phyloP scores from a whole-genome alignment of 768 basidiomycete genomes.

The Suillus tomentosus region DNA sequence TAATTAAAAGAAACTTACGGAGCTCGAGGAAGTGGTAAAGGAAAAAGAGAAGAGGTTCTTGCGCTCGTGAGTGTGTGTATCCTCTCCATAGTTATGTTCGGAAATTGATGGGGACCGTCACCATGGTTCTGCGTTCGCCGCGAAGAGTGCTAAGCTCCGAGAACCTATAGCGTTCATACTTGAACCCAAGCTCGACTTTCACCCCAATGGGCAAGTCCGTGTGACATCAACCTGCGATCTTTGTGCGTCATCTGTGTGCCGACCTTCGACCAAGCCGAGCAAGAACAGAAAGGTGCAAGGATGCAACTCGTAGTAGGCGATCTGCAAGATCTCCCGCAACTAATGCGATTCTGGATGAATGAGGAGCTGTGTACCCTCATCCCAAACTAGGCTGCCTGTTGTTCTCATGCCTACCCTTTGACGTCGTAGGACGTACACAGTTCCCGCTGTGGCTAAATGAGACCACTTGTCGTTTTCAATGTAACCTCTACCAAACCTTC shows the following conservation, averaged over 20 bases:
- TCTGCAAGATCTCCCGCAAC: slow-evolving; percentile 69
- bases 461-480: no score
- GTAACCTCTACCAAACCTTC: no score
- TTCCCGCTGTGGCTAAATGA: no score
- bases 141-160: slow-evolving; percentile 88
- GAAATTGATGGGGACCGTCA: background rate
- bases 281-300: slow-evolving; percentile 41
- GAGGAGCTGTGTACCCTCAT: slow-evolving; percentile 78
- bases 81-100: background rate
- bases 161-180: slow-evolving; percentile 88
- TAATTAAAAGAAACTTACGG: slow-evolving; percentile 56
- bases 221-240: slow-evolving; percentile 90
- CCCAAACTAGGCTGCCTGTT: no score
- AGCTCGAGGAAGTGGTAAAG: slow-evolving; percentile 61
- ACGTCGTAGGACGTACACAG: no score
- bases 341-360: slow-evolving; percentile 86
- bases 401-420: no score
- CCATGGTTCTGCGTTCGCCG: slow-evolving; percentile 52
- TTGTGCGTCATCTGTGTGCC: slow-evolving; percentile 84
- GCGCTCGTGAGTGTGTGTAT: slow-evolving; percentile 64
- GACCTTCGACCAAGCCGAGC: slow-evolving; percentile 48
- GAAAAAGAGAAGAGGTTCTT: slow-evolving; percentile 83
- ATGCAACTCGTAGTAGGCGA: slow-evolving; percentile 79
- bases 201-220: slow-evolving; percentile 86
- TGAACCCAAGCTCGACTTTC: slow-evolving; percentile 90